Conservation (phyloP, 129 eudicot genomes). For the Kitagawia praeruptora region DNA sequence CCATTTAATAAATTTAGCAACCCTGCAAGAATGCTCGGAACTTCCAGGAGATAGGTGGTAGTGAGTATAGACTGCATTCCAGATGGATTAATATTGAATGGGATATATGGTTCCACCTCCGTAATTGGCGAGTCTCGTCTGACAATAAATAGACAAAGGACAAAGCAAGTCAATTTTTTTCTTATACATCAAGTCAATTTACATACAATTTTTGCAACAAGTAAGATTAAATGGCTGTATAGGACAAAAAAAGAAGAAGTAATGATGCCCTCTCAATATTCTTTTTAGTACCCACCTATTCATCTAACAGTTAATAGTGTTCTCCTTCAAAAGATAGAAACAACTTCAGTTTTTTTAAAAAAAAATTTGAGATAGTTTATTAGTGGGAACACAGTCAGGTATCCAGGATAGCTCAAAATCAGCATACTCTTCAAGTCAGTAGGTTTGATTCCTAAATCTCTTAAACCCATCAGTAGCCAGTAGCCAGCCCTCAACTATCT, state of each 20-base stretch:
- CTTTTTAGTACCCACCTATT: too few species aligned
- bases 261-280: not conserved
- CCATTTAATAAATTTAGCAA: too few species aligned
- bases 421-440: slow-evolving; percentile 49
- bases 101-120: too few species aligned
- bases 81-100: too few species aligned
- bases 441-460: slow-evolving; percentile 31
- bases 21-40: too few species aligned
- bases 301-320: too few species aligned
- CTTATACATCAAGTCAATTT: not conserved
- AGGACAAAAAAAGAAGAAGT: not conserved
- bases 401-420: slow-evolving; percentile 16
- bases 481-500: not conserved
- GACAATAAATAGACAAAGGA: slow-evolving; percentile 24
- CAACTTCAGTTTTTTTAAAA: not conserved
- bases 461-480: slow-evolving; percentile 20
- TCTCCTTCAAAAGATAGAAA: too few species aligned
- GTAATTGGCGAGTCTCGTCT: too few species aligned
- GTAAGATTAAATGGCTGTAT: not conserved
- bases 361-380: too few species aligned
- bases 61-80: too few species aligned
- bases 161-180: not conserved
- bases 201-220: not conserved
- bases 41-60: too few species aligned
- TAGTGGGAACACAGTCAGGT: too few species aligned